Percentiles rank a stretch among this genome's conserved stretches.
These are phyloP conservation scores for Pythium aquatile DNA, from an alignment of 352 stramenopile species.

Conservation along the genomic window DNA sequence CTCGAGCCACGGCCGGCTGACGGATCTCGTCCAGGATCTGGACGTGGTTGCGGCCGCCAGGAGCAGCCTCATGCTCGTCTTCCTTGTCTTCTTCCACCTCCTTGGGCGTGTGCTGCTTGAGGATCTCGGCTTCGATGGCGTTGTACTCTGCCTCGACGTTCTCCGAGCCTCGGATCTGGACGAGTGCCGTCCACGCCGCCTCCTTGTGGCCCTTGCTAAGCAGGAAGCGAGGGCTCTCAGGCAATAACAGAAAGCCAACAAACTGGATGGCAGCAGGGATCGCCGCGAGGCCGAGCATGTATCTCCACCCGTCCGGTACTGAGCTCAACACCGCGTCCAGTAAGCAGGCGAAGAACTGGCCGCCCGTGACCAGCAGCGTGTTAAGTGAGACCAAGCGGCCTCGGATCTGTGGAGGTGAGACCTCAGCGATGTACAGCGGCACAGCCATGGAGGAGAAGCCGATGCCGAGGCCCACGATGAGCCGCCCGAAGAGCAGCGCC, in stretches of 20 bases:
- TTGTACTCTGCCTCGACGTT: slow-evolving; percentile 56
- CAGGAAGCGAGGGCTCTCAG: slow-evolving; percentile 71
- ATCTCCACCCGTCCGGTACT: slow-evolving; percentile 64
- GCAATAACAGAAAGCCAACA: slow-evolving; percentile 59
- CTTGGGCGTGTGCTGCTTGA: slow-evolving; percentile 15
- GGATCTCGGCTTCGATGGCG: slow-evolving; percentile 55
- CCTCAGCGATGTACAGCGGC: slow-evolving; percentile 78
- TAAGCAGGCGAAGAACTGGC: slow-evolving; percentile 76
- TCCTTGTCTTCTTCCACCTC: slow-evolving; percentile 10
- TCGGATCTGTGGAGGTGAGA: slow-evolving; percentile 59
- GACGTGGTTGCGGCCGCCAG: neutral
- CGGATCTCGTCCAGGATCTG: slow-evolving; percentile 35
- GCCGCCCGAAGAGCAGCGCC: slow-evolving; percentile 49
- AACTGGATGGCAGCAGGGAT: slow-evolving; percentile 71
- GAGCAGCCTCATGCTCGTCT: neutral
- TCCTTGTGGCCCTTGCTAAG: slow-evolving; percentile 42
- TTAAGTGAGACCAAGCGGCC: slow-evolving; percentile 77
- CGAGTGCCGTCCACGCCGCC: slow-evolving; percentile 42
- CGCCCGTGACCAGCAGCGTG: slow-evolving; percentile 67
- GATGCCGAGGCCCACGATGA: slow-evolving; percentile 66
- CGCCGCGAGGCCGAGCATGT: slow-evolving; percentile 75
- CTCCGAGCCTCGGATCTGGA: slow-evolving; percentile 51
- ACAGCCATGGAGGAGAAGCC: slow-evolving; percentile 76
- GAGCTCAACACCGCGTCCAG: slow-evolving; percentile 54
- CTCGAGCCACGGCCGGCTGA: slow-evolving; percentile 36